Evolutionary conservation across 176 grass and related monocot genomes (phyloP).

Genomic region (Pontederia crassipes): DNA sequence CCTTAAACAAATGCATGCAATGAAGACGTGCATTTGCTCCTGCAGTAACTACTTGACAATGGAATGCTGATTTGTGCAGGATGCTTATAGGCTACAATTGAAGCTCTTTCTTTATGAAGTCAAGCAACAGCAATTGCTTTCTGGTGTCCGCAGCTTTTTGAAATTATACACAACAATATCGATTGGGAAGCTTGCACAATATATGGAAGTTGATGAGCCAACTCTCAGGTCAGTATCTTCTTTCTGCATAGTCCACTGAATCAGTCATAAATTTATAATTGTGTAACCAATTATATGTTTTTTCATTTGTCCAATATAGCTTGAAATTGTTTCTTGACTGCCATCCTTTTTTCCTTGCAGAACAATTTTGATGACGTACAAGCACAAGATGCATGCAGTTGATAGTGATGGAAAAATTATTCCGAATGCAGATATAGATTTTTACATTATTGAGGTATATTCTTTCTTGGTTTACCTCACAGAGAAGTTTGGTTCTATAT

Average conservation of each 20-base stretch:
- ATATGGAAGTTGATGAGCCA: constrained; percentile 89
- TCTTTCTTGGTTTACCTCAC: background rate
- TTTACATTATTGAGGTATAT: constrained; percentile 75
- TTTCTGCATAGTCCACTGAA: constrained; percentile 5
- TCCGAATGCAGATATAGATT: constrained; percentile 83
- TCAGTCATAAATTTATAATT: background rate
- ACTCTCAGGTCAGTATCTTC: constrained; percentile 62
- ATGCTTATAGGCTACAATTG: constrained; percentile 92
- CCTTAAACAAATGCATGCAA: background rate
- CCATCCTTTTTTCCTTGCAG: constrained; percentile 24
- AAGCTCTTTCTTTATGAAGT: constrained; percentile 98
- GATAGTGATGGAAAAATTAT: constrained; percentile 76
- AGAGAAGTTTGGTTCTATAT: background rate
- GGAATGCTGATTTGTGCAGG: constrained; percentile 29
- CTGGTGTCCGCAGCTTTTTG: constrained; percentile 67
- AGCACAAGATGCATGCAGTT: constrained; percentile 95
- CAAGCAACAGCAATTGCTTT: constrained; percentile 90
- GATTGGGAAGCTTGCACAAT: constrained; percentile 75
- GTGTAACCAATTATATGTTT: background rate
- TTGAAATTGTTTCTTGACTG: background rate
- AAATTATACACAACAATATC: constrained; percentile 91
- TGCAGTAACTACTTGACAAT: no score
- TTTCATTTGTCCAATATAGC: constrained; percentile 11
- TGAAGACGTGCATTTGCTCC: no score
- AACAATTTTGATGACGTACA: constrained; percentile 94